A percentile compares a stretch with the other conserved stretches of the same genome.
phyloP scores from a whole-genome alignment of 148 eudicot species.

The Chenopodium album region DNA sequence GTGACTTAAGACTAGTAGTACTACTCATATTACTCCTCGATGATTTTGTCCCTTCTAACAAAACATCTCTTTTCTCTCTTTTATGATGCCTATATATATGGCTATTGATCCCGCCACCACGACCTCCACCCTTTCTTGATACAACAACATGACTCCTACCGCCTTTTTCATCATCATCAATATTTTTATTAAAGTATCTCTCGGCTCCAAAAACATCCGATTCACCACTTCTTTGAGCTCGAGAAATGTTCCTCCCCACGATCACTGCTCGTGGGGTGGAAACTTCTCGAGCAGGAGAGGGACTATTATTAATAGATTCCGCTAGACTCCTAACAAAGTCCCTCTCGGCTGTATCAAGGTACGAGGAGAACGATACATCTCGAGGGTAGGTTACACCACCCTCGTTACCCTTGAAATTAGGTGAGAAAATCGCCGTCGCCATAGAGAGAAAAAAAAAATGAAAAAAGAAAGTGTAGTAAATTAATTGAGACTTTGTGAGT shows the following conservation, averaged over 20 bases:
- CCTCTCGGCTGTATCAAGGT: conserved; percentile 54
- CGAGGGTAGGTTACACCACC: conserved; percentile 34
- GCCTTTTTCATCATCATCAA: conserved; percentile 26
- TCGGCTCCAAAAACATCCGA: conserved; percentile 60
- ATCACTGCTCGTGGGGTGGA: conserved; percentile 10
- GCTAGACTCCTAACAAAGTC: conserved; percentile 44
- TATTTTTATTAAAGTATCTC: conserved; percentile 43
- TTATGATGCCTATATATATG: background rate
- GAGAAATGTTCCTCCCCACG: conserved; percentile 16
- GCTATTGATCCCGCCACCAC: conserved; percentile 1
- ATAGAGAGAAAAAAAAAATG: conserved; percentile 10
- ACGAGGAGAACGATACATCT: conserved; percentile 73
- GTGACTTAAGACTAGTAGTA: conserved; percentile 24
- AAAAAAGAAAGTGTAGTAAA: too few relatives aligned
- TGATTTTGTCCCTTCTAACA: conserved; percentile 5
- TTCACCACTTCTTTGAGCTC: conserved; percentile 35
- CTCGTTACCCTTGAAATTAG: conserved; percentile 20
- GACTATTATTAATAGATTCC: conserved; percentile 29
- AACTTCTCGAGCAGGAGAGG: conserved; percentile 25
- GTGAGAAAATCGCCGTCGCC: conserved; percentile 34
- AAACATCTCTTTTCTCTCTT: conserved; percentile 20
- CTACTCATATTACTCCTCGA: conserved; percentile 13
- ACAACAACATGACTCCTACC: background rate
- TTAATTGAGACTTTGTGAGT: too few relatives aligned
- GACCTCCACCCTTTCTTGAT: background rate